Conservation (phyloP, 2,329 filamentous ascomycete species). For the Fusarium floridanum region DNA sequence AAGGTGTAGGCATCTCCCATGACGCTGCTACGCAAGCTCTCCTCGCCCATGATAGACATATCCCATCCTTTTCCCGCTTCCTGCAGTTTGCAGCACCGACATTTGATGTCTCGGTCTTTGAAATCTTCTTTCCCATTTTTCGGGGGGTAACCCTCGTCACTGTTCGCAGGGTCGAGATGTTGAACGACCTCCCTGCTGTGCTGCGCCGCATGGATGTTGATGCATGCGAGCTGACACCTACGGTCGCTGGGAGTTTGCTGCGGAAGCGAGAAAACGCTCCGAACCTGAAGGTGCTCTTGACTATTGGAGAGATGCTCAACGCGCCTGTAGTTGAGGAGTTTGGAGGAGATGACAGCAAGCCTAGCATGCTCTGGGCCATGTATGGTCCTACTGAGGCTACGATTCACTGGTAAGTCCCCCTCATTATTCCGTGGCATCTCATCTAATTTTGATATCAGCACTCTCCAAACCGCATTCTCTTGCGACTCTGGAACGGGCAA, state of each 20-base stretch:
- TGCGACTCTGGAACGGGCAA: constrained; percentile 70
- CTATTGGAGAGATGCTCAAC: constrained; percentile 94
- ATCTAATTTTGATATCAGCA: constrained; percentile 60
- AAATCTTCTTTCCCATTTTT: constrained; percentile 90
- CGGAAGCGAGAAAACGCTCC: constrained; percentile 76
- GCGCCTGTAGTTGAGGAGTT: constrained; percentile 82
- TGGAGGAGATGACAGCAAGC: constrained; percentile 66
- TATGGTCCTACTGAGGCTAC: constrained; percentile 94
- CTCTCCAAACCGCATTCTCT: constrained; percentile 74
- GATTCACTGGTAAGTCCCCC: constrained; percentile 77
- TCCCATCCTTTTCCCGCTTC: constrained; percentile 83
- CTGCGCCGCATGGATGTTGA: constrained; percentile 78
- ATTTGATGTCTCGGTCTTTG: constrained; percentile 95
- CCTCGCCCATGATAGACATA: constrained; percentile 82
- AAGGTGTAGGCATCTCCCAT: constrained; percentile 88
- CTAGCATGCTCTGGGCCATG: constrained; percentile 88
- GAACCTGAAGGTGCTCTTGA: constrained; percentile 77
- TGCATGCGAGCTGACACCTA: constrained; percentile 90
- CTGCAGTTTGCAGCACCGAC: constrained; percentile 93
- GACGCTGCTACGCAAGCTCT: constrained; percentile 83
- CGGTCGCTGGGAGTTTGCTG: constrained; percentile 83
- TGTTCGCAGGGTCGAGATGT: constrained; percentile 76
- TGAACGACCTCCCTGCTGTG: constrained; percentile 79
- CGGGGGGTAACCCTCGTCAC: constrained; percentile 80
- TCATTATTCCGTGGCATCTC: not conserved